Evolutionary conservation across 2,329 filamentous ascomycete species (phyloP).

Genomic region (Trichoderma simmonsii): DNA sequence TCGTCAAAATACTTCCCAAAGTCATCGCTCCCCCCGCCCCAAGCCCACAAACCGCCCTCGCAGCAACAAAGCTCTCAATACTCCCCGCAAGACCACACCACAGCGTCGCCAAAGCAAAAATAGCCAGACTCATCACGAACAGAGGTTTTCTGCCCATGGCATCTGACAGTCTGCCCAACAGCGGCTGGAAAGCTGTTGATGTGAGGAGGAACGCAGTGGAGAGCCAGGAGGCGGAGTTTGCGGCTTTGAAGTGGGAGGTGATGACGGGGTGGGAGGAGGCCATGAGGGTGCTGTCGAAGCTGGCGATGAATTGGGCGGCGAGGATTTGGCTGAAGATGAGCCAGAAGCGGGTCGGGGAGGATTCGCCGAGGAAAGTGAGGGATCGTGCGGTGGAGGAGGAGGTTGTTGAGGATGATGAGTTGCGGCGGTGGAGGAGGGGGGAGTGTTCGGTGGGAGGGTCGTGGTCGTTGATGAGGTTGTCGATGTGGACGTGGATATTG

Average conservation of each 20-base stretch:
- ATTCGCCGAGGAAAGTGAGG: conserved; percentile 43
- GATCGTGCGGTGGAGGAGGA: neutral
- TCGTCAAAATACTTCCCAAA: conserved; percentile 67
- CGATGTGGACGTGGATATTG: neutral
- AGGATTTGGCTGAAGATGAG: conserved; percentile 59
- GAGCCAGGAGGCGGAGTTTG: conserved; percentile 78
- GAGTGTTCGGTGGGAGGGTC: conserved; percentile 25
- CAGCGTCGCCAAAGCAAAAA: conserved; percentile 63
- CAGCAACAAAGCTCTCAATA: conserved; percentile 68
- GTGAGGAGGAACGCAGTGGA: conserved; percentile 77
- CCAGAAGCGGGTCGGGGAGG: conserved; percentile 55
- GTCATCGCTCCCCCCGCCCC: conserved; percentile 70
- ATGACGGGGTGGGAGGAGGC: conserved; percentile 78
- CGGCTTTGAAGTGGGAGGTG: conserved; percentile 73
- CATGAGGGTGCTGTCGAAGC: conserved; percentile 79
- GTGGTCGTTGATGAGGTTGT: neutral
- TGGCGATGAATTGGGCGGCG: conserved; percentile 55
- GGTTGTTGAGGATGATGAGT: neutral
- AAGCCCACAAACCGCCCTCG: conserved; percentile 67
- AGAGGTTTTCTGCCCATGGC: conserved; percentile 65
- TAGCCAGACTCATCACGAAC: conserved; percentile 59
- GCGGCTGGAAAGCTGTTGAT: conserved; percentile 70
- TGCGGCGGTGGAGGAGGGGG: conserved; percentile 26
- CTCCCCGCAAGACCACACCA: conserved; percentile 67
- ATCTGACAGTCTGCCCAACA: conserved; percentile 72